phyloP scores from a whole-genome alignment of 2,329 filamentous ascomycete genomes.

The Epichloe sp. region DNA sequence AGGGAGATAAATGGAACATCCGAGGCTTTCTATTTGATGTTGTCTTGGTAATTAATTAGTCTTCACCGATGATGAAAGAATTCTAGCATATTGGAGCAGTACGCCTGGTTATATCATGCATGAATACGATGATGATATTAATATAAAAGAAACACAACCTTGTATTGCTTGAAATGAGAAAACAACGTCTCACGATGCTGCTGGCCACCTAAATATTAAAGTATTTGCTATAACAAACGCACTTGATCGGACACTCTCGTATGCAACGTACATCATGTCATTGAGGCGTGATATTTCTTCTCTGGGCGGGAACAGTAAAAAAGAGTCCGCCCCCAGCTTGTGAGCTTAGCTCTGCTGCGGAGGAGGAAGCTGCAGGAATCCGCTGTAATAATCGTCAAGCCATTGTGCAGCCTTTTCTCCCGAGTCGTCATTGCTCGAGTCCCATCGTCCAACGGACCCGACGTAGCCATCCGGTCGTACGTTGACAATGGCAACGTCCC shows the following conservation, averaged over 20 bases:
- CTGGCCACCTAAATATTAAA: not conserved
- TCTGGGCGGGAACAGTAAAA: not conserved
- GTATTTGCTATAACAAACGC: not conserved
- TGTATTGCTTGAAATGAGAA: not conserved
- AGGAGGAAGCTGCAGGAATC: constrained; percentile 43
- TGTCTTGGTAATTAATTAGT: too few species aligned
- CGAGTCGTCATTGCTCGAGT: constrained; percentile 35
- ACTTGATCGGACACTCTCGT: not conserved
- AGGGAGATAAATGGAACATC: not conserved
- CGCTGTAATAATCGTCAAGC: constrained; percentile 41
- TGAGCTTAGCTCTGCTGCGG: constrained; percentile 1
- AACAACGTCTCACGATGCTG: not conserved
- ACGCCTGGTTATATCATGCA: too few species aligned
- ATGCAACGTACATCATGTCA: not conserved
- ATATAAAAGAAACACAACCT: too few species aligned
- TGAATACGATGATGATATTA: too few species aligned
- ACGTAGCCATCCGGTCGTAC: constrained; percentile 65
- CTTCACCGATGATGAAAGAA: too few species aligned
- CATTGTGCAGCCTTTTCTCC: constrained; percentile 39
- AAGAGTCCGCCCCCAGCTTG: not conserved
- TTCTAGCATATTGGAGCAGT: too few species aligned
- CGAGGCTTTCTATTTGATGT: not conserved
- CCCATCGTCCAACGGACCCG: constrained; percentile 46
- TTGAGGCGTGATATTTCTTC: not conserved
- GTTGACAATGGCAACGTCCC: constrained; percentile 51